Evolutionary conservation across 441 rosid genomes (phyloP), one percentile per base, ranked within the genome.

Genomic region (Codiaeum variegatum): DNA sequence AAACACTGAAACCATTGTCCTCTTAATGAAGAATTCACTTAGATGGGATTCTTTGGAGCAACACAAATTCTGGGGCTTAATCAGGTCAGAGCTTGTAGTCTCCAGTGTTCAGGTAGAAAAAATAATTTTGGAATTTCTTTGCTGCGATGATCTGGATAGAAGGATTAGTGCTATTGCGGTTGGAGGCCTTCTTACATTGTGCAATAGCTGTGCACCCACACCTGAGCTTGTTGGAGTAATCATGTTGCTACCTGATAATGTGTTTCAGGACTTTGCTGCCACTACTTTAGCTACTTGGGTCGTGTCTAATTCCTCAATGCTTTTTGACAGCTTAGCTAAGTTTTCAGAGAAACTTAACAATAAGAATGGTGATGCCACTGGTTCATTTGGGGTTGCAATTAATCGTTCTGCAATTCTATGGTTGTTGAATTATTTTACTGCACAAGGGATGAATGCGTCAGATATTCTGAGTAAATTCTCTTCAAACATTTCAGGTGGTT

Each of bases 51-150:
- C 34, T 51, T 26, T 80, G 51, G 87, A 80, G 78, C 91, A 87
- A 66, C 82, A 87, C 62, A 85, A 76, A 52, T 77, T 87, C 44
- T 87, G 91, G 89, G 79, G 75, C 65, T 78, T 87, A 70, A 75
- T 82, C 21, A 75, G 85, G 67, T 75, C 88, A 19, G 89, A 87
- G 82, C 78, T 85, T 79, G 47, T 69, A 29, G 84, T 78, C 40
- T 87, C 85, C 51, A 59, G 58, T 34, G 40, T 83, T 67, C 79
- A 59, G 71, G 67, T 84, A 65, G 89, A 87, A 79, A 85, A 83
- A 63, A 80, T 87, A 59, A 69, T 87, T 73, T 73, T 80, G 29
- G 74, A 79, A 65, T 67, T 87, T 73, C 77, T 85, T 67, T 77
- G 73, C 69, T 77, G 78, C 3, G 75, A 23, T 58, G 74, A 76